Evolutionary conservation across 2,329 filamentous ascomycete species (phyloP).

Genomic region (Fusarium metavorans): DNA sequence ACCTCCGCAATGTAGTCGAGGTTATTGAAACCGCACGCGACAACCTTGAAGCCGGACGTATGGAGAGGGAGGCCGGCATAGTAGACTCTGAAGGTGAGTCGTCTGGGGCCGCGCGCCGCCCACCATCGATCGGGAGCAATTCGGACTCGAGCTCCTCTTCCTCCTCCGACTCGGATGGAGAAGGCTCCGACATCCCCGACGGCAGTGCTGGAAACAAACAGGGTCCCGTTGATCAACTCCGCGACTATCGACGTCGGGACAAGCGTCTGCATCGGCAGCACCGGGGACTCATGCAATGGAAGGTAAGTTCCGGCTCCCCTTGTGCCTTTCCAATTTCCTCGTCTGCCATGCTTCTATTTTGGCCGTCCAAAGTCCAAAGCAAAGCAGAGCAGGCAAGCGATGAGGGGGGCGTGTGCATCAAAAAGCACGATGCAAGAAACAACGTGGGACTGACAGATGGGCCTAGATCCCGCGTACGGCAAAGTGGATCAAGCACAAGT

Average conservation of each 20-base stretch:
- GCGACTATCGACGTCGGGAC: constrained; percentile 70
- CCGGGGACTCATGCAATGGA: constrained; percentile 80
- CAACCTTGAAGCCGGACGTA: constrained; percentile 46
- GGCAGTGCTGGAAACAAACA: constrained; percentile 56
- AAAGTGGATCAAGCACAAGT: constrained; percentile 65
- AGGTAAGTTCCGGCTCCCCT: constrained; percentile 45
- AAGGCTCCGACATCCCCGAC: constrained; percentile 48
- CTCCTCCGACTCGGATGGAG: constrained; percentile 45
- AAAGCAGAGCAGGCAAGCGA: neutral
- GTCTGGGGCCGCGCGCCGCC: constrained; percentile 1
- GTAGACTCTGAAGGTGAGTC: constrained; percentile 45
- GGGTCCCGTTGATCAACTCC: constrained; percentile 61
- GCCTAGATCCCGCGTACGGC: constrained; percentile 56
- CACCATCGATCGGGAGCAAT: constrained; percentile 37
- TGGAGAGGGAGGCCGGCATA: constrained; percentile 52
- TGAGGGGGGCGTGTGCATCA: constrained; percentile 6
- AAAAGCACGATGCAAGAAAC: constrained; percentile 3
- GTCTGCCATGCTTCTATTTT: constrained; percentile 15
- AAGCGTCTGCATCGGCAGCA: constrained; percentile 74
- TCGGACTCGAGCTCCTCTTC: constrained; percentile 47
- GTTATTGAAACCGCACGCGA: constrained; percentile 60
- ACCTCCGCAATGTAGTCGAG: constrained; percentile 56
- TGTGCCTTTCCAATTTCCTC: neutral
- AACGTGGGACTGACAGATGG: constrained; percentile 28
- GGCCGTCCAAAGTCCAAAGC: neutral